Percentiles rank a stretch among this genome's conserved stretches.
phyloP scores from a whole-genome alignment of 495 filamentous ascomycete genomes.

The Penicillium longicatenatum region DNA sequence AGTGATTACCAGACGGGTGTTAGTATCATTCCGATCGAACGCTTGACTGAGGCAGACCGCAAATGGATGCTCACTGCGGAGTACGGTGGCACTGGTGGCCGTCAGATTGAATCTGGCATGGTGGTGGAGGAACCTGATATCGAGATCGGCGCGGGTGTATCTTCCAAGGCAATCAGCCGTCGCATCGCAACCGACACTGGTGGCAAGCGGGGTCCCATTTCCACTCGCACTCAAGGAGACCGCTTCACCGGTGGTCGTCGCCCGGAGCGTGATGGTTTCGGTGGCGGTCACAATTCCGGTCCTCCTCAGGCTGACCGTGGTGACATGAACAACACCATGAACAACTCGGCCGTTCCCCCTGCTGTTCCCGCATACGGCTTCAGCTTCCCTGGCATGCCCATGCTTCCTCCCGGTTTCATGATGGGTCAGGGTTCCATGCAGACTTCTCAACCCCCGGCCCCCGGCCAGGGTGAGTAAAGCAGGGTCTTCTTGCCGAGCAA shows the following conservation, averaged over 20 bases:
- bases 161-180: slow-evolving; percentile 89
- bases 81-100: slow-evolving; percentile 88
- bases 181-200: slow-evolving; percentile 79
- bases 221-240: slow-evolving; percentile 56
- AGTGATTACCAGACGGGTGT: slow-evolving; percentile 92
- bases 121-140: slow-evolving; percentile 97
- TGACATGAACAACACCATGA: slow-evolving; percentile 45
- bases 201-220: slow-evolving; percentile 72
- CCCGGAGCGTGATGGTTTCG: slow-evolving; percentile 48
- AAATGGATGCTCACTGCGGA: slow-evolving; percentile 98
- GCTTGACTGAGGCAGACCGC: slow-evolving; percentile 91
- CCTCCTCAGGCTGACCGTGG: slow-evolving; percentile 25
- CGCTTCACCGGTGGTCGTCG: slow-evolving; percentile 38
- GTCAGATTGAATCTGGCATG: slow-evolving; percentile 76
- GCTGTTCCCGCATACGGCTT: slow-evolving; percentile 70
- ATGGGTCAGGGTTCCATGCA: slow-evolving; percentile 43
- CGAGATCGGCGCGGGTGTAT: slow-evolving; percentile 95
- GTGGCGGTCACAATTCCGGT: slow-evolving; percentile 39
- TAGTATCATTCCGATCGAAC: slow-evolving; percentile 88
- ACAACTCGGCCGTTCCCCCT: slow-evolving; percentile 59
- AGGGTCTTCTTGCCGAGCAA: too few relatives aligned
- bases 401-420: slow-evolving; percentile 67
- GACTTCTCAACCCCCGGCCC: slow-evolving; percentile 46
- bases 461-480: slow-evolving; percentile 43
- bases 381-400: slow-evolving; percentile 67